Base-by-base conservation (phyloP, 352 stramenopile genomes). In the Globisporangium recalcitrans region DNA sequence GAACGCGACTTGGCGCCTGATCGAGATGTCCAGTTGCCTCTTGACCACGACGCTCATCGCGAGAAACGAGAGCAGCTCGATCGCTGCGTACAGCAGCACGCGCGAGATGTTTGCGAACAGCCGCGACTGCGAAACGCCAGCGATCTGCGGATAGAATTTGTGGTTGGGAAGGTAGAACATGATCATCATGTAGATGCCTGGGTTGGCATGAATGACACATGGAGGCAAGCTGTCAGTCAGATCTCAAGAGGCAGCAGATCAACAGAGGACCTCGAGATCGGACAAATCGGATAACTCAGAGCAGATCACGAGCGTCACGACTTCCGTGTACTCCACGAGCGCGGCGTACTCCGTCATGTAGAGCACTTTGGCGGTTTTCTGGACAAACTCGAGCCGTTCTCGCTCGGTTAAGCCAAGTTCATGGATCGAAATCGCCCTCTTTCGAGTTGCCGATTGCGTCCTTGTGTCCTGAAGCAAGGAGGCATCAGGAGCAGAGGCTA, bases 41-140 rank as follows among this genome's bases (percentile, higher is more conserved):
- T 38, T 38, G 51, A 73, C 49, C 2, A 75, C 19, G n/a, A 49
- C 16, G 1, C 65, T 24, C 44, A 75, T n/a, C 10, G 24, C 42
- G 7, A 71, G 34, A 26, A 70, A 68, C 24, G 62, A 73, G 2
- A 68, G 5, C 2, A 68, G 34, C 16, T 75, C 62, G 13, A 75
- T 14, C 14, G 29, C 62, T 13, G 60, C 58, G 56, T 75, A 75
- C 4, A 71, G 19, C 13, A 73, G 42, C 26, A 72, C 55, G n/a
- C 68, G 65, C 24, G 4, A 6, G 1, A 72, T 8, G 31, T 55
- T 63, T 3, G 4, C 3, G 9, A 2, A 22, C 3, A 65, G 60
- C 7, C 53, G 16, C 5, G 34, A 22, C 11, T 26, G 14, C 9
- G 40, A 44, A 4, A 60, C n/a, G 4, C 14, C 13, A 4, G 22